These are phyloP conservation scores for Paramecium sexaurelia DNA, from an alignment of 73 alveolate genomes.

Conservation along the genomic window DNA sequence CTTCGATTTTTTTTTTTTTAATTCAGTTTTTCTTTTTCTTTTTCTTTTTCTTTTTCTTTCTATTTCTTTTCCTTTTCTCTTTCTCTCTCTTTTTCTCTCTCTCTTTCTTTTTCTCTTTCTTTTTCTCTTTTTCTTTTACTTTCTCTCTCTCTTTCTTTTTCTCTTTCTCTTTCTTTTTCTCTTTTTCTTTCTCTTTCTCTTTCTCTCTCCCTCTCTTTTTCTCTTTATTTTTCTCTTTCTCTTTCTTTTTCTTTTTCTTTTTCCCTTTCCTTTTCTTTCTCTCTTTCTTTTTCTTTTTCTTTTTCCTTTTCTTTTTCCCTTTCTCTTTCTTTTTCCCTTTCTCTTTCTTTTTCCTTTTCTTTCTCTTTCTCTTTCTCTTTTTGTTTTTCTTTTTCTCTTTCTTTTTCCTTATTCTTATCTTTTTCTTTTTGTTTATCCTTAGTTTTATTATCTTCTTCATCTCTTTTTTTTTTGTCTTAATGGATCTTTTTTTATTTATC, in stretches of 20 bases:
- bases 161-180: neutral
- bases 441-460: neutral
- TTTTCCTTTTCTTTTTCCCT: neutral
- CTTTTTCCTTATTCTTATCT: neutral
- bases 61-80: neutral
- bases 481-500: neutral
- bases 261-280: neutral
- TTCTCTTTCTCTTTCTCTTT: neutral
- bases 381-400: neutral
- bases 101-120: neutral
- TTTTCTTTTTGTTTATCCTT: neutral
- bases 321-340: neutral
- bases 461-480: neutral
- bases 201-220: neutral
- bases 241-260: neutral
- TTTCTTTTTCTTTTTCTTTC: conserved; percentile 7
- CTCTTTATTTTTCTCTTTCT: neutral
- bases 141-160: neutral
- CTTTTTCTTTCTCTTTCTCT: neutral
- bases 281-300: neutral
- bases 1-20: neutral
- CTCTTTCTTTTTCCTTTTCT: neutral
- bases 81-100: no score
- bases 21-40: neutral
- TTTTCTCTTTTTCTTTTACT: neutral